A percentile compares a stretch with the other conserved stretches of the same genome.
Evolutionary conservation across 176 grass and related monocot genomes (phyloP).

Genomic region (barley (Hordeum vulgare)): MorexV3_pseudomolecules_assembly NC_058518.1:309864033-309864532

Average conservation of each 20-base stretch:
- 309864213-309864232: conserved; percentile 86
- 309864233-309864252: conserved; percentile 77
- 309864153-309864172: conserved; percentile 92
- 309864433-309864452: conserved; percentile 41
- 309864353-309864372: conserved; percentile 32
- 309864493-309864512: conserved; percentile 89
- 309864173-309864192: conserved; percentile 91
- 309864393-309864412: conserved; percentile 34
- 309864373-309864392: conserved; percentile 31
- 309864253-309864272: not conserved
- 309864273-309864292: not conserved
- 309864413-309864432: conserved; percentile 38
- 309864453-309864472: conserved; percentile 33
- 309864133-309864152: conserved; percentile 55
- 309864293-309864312: not conserved
- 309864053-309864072: not conserved
- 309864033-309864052: not conserved
- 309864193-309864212: conserved; percentile 94
- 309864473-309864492: conserved; percentile 47
- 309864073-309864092: not conserved
- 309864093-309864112: not conserved
- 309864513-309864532: conserved; percentile 81
- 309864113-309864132: conserved; percentile 41
- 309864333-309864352: conserved; percentile 74
- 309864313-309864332: not conserved